These are phyloP conservation scores for Mallotus nudiflorus DNA, from an alignment of 345 rosid species.

Conservation along the genomic window DNA sequence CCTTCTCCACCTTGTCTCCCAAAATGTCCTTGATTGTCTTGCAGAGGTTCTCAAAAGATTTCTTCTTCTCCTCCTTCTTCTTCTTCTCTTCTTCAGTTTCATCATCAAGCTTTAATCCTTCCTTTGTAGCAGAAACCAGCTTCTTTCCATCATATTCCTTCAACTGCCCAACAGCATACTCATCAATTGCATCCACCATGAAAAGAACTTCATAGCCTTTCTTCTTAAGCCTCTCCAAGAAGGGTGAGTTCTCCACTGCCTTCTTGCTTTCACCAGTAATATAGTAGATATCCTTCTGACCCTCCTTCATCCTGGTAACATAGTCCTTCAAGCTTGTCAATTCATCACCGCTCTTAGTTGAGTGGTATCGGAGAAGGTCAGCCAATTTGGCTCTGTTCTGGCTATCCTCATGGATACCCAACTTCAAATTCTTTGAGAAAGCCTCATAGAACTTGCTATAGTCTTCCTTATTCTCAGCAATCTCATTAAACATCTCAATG, in stretches of 20 bases:
- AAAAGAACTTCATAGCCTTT: conserved; percentile 81
- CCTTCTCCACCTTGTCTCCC: conserved; percentile 80
- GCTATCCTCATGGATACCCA: conserved; percentile 88
- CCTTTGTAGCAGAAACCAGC: conserved; percentile 80
- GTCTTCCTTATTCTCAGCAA: conserved; percentile 84
- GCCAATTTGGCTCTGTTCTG: conserved; percentile 80
- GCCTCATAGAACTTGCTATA: conserved; percentile 82
- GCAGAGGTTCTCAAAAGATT: conserved; percentile 76
- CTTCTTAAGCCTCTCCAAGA: conserved; percentile 80
- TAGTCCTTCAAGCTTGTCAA: conserved; percentile 81
- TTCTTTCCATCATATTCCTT: conserved; percentile 88
- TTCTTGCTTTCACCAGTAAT: conserved; percentile 82
- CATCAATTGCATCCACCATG: conserved; percentile 94
- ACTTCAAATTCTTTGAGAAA: conserved; percentile 80
- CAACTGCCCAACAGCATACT: conserved; percentile 76
- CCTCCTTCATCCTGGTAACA: conserved; percentile 90
- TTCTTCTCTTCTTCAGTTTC: conserved; percentile 82
- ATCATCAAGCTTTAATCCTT: conserved; percentile 75
- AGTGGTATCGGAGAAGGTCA: conserved; percentile 74
- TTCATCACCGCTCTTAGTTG: conserved; percentile 82
- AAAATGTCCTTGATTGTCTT: conserved; percentile 75
- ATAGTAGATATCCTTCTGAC: conserved; percentile 80
- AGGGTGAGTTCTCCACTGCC: conserved; percentile 89
- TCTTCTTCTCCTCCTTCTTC: conserved; percentile 69
- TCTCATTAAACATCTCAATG: conserved; percentile 87